Base-by-base conservation (phyloP, 108 stramenopile genomes). In the Cylindrotheca closterium region DNA sequence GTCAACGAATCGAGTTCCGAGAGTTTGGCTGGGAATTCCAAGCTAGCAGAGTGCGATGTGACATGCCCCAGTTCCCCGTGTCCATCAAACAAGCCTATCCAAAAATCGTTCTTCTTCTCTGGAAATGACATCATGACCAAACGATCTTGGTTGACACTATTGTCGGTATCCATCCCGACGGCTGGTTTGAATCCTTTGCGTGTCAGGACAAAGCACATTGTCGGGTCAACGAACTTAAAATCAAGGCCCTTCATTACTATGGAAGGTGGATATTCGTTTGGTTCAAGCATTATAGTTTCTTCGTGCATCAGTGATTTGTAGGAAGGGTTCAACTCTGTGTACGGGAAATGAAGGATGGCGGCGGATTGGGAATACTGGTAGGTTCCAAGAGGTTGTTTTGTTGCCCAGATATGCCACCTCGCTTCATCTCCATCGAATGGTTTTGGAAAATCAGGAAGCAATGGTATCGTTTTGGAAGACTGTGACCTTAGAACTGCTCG, bases 121-220 rank as follows among this genome's bases (percentile, higher is more conserved):
- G 67, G 69, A 15, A 75, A 68, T 19, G 79, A 55, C n/a, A 87
- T 46, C 4, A 92, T 26, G 2, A 83, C 55, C 12, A 70, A 60
- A 55, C 84, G 69, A 78, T 92, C 91, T 73, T 89, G 91, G 74
- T 92, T 92, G 30, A 77, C 56, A 26, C 59, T 67, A n/a, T n/a
- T n/a, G n/a, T n/a, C n/a, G 7, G 67, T 19, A 48, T 57, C 30
- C 2, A 24, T 33, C 27, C 45, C 55, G n/a, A 37, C 55, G 8
- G 30, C 47, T 15, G 24, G 27, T 29, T 67, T 67, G 55, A 56
- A 24, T 29, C 56, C 55, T 27, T 31, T 67, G n/a, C 55, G 17
- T 55, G 66, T 67, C 56, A 49, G 30, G 49, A 22, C 21, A 23
- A 30, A 22, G 21, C 46, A 23, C 46, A 21, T 24, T 0, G 21